A percentile compares a stretch with the other conserved stretches of the same genome.
Evolutionary conservation across 441 rosid genomes (phyloP).

Genomic region (Flueggea neowawraea): DNA sequence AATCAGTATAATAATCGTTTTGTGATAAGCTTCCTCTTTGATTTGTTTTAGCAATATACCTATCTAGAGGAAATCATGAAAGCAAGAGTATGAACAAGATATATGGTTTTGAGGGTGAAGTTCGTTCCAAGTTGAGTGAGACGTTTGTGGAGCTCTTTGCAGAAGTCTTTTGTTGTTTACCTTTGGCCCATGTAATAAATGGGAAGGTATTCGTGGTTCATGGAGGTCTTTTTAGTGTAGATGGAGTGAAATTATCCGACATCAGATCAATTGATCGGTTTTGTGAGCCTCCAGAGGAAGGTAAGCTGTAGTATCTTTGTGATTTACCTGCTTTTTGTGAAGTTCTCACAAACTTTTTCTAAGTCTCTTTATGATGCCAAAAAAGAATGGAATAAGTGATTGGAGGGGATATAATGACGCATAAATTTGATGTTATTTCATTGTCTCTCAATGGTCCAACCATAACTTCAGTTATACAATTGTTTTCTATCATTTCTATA

Average conservation of each 20-base stretch:
- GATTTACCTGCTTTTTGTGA: conserved; percentile 6
- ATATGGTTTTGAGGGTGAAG: conserved; percentile 99
- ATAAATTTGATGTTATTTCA: too few species aligned
- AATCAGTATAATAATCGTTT: not conserved
- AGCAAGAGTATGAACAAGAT: conserved; percentile 99
- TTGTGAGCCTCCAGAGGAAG: conserved; percentile 99
- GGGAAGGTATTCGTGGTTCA: conserved; percentile 85
- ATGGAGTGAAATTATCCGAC: conserved; percentile 91
- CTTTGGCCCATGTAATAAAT: conserved; percentile 88
- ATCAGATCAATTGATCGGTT: conserved; percentile 83
- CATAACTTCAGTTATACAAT: too few species aligned
- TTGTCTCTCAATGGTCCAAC: too few species aligned
- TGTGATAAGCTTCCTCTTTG: not conserved
- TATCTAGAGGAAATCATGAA: conserved; percentile 97
- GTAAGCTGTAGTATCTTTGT: conserved; percentile 27
- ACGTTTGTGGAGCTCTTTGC: conserved; percentile 96
- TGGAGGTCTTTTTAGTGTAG: conserved; percentile 97
- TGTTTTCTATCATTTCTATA: too few species aligned
- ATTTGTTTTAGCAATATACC: conserved; percentile 62
- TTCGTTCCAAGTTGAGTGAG: conserved; percentile 89
- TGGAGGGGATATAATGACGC: too few species aligned
- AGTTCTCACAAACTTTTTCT: not conserved
- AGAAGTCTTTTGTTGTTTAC: conserved; percentile 94
- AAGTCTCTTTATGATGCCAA: not conserved
- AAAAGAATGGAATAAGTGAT: too few species aligned